Evolutionary conservation across 306 rosid genomes (phyloP), one percentile per base, ranked within the genome.

Genomic region (Datisca glomerata): DNA sequence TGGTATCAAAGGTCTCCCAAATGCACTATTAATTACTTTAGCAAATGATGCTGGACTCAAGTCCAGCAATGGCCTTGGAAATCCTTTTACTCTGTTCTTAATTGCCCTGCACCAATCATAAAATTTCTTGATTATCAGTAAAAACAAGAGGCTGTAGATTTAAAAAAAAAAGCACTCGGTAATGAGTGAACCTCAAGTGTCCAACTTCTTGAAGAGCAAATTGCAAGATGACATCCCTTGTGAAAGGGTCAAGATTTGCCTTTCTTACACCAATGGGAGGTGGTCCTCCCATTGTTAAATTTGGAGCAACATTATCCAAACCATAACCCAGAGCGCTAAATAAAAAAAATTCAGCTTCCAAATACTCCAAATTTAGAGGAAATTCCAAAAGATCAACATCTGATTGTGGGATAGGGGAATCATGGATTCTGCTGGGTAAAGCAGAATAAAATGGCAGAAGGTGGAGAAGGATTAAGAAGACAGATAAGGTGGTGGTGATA

Each of bases 201-300:
- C 87, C 87, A 38, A 74, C 76, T 74, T 82, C 85, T 45, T 78
- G 87, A 20, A 21, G 74, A 29, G 38, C 94, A 27, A 82, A 82
- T 38, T 82, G 79, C 41, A 16, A 1, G 41, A 74, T 66, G 24
- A 82, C 5, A 61, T 64, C 84, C 36, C 15, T 55, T 2, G 51
- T 38, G 39, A 56, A 45, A 18, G 7, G 8, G 24, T 56, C 70
- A 13, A 82, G 49, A 0, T 32, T 39, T 25, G 87, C 87, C 14
- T 14, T n/a, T 43, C 10, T 61, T n/a, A 73, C 77, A 18, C 95
- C 95, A 10, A 66, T 50, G 4, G 95, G 87, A 2, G 59, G 1
- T 21, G 81, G 79, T 6, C 94, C 94, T 13, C 66, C 76, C 31
- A 12, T 41, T 16, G 81, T 45, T 19, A 82, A 19, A 16, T 53